Evolutionary conservation across 108 stramenopile genomes (phyloP).

Genomic region (Bacterosira constricta): DNA sequence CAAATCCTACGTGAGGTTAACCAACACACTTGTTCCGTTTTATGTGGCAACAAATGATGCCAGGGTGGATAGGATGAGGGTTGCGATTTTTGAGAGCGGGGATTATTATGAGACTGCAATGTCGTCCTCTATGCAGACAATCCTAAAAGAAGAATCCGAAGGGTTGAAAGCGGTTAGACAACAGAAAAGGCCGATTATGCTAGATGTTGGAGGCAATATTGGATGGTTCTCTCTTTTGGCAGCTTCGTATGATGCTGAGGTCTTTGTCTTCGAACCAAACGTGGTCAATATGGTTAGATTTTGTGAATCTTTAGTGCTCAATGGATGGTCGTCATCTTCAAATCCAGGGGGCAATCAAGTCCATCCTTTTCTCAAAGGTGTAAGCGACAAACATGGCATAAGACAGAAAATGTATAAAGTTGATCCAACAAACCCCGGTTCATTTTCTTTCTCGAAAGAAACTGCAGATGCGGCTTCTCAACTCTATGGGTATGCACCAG

Average conservation of each 20-base stretch:
- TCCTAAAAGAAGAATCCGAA: not conserved
- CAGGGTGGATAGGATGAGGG: constrained; percentile 30
- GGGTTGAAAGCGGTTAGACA: not conserved
- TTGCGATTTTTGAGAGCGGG: constrained; percentile 45
- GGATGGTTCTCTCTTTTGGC: constrained; percentile 60
- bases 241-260: constrained; percentile 50
- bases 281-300: constrained; percentile 56
- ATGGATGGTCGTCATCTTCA: constrained; percentile 26
- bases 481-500: not conserved
- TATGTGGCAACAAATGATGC: constrained; percentile 31
- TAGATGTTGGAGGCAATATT: constrained; percentile 65
- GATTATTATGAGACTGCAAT: constrained; percentile 59
- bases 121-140: constrained; percentile 19
- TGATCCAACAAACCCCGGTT: constrained; percentile 48
- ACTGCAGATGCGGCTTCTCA: not conserved
- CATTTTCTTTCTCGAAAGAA: constrained; percentile 23
- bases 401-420: constrained; percentile 19
- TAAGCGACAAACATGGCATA: constrained; percentile 33
- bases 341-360: constrained; percentile 18
- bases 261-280: constrained; percentile 62
- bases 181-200: constrained; percentile 18
- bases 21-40: constrained; percentile 25
- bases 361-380: constrained; percentile 41
- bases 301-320: constrained; percentile 55
- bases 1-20: constrained; percentile 25